phyloP scores from a whole-genome alignment of 305 asterid genomes.

The Fraxinus velutina region DNA sequence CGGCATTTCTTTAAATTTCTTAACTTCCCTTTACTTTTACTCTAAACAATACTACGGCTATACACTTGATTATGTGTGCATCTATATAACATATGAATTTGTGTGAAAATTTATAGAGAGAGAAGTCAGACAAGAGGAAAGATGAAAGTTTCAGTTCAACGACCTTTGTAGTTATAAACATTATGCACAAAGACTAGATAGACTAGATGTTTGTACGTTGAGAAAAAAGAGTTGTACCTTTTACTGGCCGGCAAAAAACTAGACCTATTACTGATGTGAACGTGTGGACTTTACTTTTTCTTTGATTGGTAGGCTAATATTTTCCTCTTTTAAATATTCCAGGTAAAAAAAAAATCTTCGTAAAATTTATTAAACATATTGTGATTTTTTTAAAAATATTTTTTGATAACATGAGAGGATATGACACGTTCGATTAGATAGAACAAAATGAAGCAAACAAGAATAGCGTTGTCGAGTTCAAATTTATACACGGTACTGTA shows the following conservation, averaged over 20 bases:
- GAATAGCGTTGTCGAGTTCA: neutral
- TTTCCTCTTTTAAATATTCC: neutral
- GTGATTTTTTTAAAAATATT: neutral
- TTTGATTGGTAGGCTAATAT: neutral
- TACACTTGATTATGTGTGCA: neutral
- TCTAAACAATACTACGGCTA: neutral
- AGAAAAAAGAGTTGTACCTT: slow-evolving; percentile 10
- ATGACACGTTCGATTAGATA: neutral
- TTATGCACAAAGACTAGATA: too few species aligned
- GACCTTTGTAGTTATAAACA: neutral
- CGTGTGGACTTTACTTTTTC: neutral
- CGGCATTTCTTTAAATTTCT: slow-evolving; percentile 20
- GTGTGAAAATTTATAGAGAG: slow-evolving; percentile 33
- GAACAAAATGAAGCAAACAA: neutral
- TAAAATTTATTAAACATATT: neutral
- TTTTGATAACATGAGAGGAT: neutral
- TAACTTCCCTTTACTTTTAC: neutral
- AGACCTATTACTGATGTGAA: neutral
- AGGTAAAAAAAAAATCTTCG: neutral
- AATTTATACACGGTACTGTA: neutral
- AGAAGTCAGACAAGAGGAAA: neutral
- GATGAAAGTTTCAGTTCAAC: slow-evolving; percentile 26
- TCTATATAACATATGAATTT: neutral
- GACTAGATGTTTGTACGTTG: slow-evolving; percentile 20
- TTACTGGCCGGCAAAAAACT: neutral